Percentiles rank a stretch among this genome's conserved stretches.
Evolutionary conservation across 192 early-diverging fungal species (phyloP).

Genomic region (Chytriomyces sp.): DNA sequence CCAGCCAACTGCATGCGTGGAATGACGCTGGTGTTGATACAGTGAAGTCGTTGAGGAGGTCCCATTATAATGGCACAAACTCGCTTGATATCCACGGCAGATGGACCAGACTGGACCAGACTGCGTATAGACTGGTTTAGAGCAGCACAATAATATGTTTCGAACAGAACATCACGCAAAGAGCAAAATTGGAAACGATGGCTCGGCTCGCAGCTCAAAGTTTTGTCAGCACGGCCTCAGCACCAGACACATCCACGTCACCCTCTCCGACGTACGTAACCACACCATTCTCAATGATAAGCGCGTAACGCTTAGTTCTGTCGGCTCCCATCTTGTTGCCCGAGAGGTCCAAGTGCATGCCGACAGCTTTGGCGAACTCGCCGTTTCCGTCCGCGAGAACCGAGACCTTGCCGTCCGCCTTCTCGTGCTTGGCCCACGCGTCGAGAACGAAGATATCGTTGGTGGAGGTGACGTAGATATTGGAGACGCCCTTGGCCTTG

Average conservation of each 20-base stretch:
- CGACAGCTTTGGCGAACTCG: conserved; percentile 66
- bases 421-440: conserved; percentile 50
- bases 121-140: no score
- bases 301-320: conserved; percentile 72
- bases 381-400: conserved; percentile 81
- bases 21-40: no score
- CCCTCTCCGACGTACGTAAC: conserved; percentile 76
- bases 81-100: no score
- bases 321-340: conserved; percentile 61
- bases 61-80: no score
- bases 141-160: no score
- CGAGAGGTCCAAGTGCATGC: conserved; percentile 63
- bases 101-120: no score
- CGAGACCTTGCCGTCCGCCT: conserved; percentile 55
- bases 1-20: no score
- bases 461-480: conserved; percentile 67
- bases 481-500: conserved; percentile 67
- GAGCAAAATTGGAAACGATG: no score
- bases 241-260: conserved; percentile 59
- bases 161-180: no score
- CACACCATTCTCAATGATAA: conserved; percentile 70
- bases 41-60: no score
- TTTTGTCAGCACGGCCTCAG: conserved; percentile 54
- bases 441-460: conserved; percentile 64
- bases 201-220: no score